Evolutionary conservation across 2,329 filamentous ascomycete genomes (phyloP), one percentile per base, ranked within the genome.

Genomic region (Colletotrichum cereale): DNA sequence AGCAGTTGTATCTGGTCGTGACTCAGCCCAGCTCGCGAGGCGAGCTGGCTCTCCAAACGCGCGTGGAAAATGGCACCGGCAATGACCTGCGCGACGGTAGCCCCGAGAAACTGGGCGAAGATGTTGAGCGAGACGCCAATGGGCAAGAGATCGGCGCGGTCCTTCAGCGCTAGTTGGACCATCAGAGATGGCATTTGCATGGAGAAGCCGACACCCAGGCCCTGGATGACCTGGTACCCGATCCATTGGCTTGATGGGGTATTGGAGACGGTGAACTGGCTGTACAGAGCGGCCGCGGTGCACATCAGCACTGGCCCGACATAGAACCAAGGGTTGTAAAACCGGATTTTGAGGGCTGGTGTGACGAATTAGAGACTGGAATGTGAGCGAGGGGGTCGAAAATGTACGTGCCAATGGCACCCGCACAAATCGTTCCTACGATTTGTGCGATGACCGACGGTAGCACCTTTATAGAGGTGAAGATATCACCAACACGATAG

Each of bases 1-100:
- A 55, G 52, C 36, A 36, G 52, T 36, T 55, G 52, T 36, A 55
- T 55, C 52, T 55, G 52, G 18, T 36, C 52, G 52, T 36, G 52
- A 36, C 52, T 55, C 31, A 55, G 52, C 52, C 29, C 52, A 55
- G 52, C 52, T 36, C 52, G 31, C 21, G 52, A 55, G 52, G 52
- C 65, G 24, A 74, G 61, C n/a, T 56, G 44, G 44, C 72, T 58
- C 52, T 55, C 52, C 21, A 55, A 24, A 55, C 52, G 52, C 52
- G 31, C 52, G 75, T 75, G 68, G 71, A 78, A 71, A 63, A 74
- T 64, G 75, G 75, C 56, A 62, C 76, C 67, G 48, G 71, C 67
- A 55, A 74, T 66, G 52, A 72, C 47, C 60, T 74, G 67, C 44
- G 67, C 26, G 53, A 73, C 40, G 24, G 66, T 67, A 61, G 66